Base-by-base conservation (phyloP, 2,329 filamentous ascomycete species). In the Tolypocladium capitatum region DNA sequence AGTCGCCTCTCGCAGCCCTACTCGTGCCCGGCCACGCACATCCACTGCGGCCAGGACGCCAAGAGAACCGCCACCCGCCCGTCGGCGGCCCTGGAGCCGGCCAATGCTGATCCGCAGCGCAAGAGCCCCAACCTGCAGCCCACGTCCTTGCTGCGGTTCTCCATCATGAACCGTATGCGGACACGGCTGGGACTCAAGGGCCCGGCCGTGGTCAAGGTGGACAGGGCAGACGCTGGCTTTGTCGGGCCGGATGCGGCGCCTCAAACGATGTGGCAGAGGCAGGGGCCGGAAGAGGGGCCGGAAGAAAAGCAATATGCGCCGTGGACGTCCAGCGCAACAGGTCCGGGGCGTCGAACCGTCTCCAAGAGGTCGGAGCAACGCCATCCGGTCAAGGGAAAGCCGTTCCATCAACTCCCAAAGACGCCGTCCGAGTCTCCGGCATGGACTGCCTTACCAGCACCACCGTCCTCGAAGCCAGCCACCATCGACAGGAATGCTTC, bases 1-100 rank as follows among this genome's bases (percentile, higher is more conserved):
- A 86, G 81, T 20, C 74, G 81, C 8, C 76, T 87, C 1, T 86
- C 82, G 10, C 75, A 72, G 43, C 82, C 83, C 1, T 87, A 79
- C 62, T 85, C 82, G 0, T 70, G 76, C 28, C 83, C 83, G 0
- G 80, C 83, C 3, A 80, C 81, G 40, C 81, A 86, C 56, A 84
- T 86, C 48, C 80, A 78, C 48, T 70, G 68, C 13, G 57, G 63
- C 11, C 62, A 67, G 1, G 68, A 71, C 5, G 69, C 74, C 52
- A 72, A 45, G 24, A 42, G 16, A 28, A 20, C 40, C 11, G n/a
- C 18, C 6, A 11, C 24, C 31, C 68, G 55, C 65, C 71, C 4
- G 73, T 77, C 46, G 55, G 73, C 30, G 70, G 5, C 61, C 70
- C 9, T 9, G 16, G 24, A n/a, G 9, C 24, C 16, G 16, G 14